Conservation (phyloP, 75 land plant species). For the Pinus albicaulis region DNA sequence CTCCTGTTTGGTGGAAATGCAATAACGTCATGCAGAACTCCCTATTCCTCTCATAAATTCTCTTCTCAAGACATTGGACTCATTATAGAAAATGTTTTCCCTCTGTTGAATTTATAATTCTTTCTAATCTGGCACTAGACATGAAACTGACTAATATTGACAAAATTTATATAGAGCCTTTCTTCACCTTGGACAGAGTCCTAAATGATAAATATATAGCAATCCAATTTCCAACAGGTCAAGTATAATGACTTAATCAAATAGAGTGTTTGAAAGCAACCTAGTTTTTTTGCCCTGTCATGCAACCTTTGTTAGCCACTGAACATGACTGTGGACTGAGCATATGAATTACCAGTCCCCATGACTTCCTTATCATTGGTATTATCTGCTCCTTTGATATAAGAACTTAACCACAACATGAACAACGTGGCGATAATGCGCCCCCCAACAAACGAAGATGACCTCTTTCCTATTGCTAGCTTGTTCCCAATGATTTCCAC, state of each 20-base stretch:
- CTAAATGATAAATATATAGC: too few relatives aligned
- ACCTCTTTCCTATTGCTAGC: constrained; percentile 29
- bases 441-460: constrained; percentile 22
- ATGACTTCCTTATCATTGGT: not conserved
- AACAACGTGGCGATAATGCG: constrained; percentile 23
- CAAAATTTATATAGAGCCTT: too few relatives aligned
- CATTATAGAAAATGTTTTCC: not conserved
- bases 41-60: not conserved
- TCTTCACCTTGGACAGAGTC: too few relatives aligned
- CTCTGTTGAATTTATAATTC: not conserved
- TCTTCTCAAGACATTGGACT: not conserved
- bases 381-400: not conserved
- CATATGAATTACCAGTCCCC: not conserved
- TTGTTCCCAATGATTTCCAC: constrained; percentile 28
- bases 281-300: too few relatives aligned
- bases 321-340: not conserved
- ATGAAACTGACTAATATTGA: too few relatives aligned
- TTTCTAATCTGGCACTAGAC: not conserved
- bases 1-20: not conserved
- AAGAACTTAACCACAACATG: constrained; percentile 20
- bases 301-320: not conserved
- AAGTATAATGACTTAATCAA: too few relatives aligned
- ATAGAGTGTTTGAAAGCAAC: too few relatives aligned
- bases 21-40: not conserved
- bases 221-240: too few relatives aligned